Base-by-base conservation (phyloP, 768 basidiomycete species). In the Tricholoma bakamatsutake region DNA sequence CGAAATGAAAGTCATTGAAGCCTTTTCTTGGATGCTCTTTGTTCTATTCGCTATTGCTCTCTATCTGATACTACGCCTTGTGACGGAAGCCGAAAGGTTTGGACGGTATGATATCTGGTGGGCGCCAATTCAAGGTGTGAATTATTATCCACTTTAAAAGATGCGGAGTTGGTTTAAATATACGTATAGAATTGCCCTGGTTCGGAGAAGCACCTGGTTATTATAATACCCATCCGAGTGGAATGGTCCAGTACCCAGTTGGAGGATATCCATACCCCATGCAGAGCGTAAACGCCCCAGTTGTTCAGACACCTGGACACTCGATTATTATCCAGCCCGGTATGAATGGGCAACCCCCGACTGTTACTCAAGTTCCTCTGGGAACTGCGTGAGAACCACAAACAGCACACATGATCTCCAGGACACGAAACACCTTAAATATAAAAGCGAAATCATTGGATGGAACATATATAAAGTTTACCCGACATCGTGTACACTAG, bases 1-100 rank as follows among this genome's bases (percentile, higher is more conserved):
- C 66, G 81, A 89, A 64, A 87, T 90, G 85, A 88, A 87, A 68
- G 83, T 84, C 46, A 76, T 89, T 33, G 80, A 90, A 60, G 88
- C 86, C 2, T 81, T 91, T 66, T 90, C 89, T 0, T 91, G 90
- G 90, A 75, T 80, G 64, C 69, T 81, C 51, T 91, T 90, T 63
- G 74, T 75, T 21, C 47, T 74, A 17, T 71, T 71, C 52, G 64
- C 69, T 8, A 54, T 77, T 39, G 84, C 81, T 56, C 72, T 88
- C 62, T 56, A 76, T 55, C 74, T 88, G 57, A 71, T 89, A 31
- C 59, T 87, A 59, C 59, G 75, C 34, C 80, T 90, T 39, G 79
- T 84, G 13, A 73, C 70, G 40, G 78, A 74, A 60, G 81, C 84
- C 27, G 77, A 83, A 59, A 68, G 71, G 52, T 76, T 79, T 60